phyloP scores from a whole-genome alignment of 352 stramenopile genomes.

The Pythium brachiatum region DNA sequence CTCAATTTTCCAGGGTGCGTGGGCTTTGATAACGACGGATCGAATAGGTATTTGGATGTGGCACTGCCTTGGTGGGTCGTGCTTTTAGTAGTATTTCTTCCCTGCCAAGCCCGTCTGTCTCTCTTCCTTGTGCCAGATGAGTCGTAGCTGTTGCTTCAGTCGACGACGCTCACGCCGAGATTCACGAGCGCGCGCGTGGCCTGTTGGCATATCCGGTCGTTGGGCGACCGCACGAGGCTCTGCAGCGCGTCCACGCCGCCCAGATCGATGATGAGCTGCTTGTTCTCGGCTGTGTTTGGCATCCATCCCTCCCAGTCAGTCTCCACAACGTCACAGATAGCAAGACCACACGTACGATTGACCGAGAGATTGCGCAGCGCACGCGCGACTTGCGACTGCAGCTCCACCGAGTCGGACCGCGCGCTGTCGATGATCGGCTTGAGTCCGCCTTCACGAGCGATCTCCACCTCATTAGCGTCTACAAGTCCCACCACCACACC shows the following conservation, averaged over 20 bases:
- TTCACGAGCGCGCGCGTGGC: constrained; percentile 86
- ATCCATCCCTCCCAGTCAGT: not conserved
- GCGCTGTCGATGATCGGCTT: constrained; percentile 89
- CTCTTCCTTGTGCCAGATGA: not conserved
- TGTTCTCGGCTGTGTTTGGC: constrained; percentile 74
- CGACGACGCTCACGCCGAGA: constrained; percentile 81
- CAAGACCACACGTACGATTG: constrained; percentile 62
- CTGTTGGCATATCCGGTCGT: constrained; percentile 89
- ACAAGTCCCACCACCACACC: not conserved
- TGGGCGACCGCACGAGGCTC: constrained; percentile 68
- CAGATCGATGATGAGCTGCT: constrained; percentile 84
- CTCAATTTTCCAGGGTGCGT: not conserved
- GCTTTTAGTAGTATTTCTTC: not conserved
- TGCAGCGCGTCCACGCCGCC: constrained; percentile 81
- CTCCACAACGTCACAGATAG: not conserved
- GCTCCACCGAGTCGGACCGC: constrained; percentile 74
- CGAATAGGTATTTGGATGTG: constrained; percentile 1
- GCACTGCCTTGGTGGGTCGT: not conserved
- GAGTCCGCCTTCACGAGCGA: constrained; percentile 85
- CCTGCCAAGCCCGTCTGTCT: no score
- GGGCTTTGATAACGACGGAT: not conserved
- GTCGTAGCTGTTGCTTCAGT: constrained; percentile 27
- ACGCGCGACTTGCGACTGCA: constrained; percentile 86
- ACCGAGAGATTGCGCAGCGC: constrained; percentile 94
- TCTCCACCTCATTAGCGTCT: constrained; percentile 92